Conservation (phyloP, 1,284 basidiomycete species). For the Papiliotrema laurentii region DNA sequence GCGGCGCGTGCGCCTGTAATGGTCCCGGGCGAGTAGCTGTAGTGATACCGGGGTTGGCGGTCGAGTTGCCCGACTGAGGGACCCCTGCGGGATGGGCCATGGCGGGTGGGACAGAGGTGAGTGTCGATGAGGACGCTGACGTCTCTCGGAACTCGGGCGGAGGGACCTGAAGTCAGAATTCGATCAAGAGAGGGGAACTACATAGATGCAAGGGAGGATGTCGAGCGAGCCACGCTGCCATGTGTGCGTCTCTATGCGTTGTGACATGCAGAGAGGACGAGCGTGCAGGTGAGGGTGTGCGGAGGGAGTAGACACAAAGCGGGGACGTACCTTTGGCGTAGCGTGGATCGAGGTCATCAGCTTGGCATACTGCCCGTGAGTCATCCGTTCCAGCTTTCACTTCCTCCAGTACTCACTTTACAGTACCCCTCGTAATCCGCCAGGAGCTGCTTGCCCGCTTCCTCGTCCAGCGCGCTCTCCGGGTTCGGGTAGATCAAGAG, state of each 20-base stretch:
- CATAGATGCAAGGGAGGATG: background rate
- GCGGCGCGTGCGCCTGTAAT: constrained; percentile 23
- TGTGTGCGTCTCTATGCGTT: background rate
- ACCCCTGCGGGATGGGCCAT: too few species aligned
- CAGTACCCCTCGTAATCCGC: constrained; percentile 85
- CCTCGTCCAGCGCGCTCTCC: constrained; percentile 90
- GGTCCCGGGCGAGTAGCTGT: constrained; percentile 20
- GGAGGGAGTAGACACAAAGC: background rate
- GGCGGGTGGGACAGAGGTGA: too few species aligned
- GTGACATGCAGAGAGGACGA: background rate
- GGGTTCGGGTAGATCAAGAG: constrained; percentile 94
- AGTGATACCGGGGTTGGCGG: constrained; percentile 1
- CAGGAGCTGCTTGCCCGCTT: constrained; percentile 82
- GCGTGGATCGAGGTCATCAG: constrained; percentile 42
- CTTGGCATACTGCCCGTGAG: constrained; percentile 23
- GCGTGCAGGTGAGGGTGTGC: background rate
- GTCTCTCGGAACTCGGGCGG: constrained; percentile 28
- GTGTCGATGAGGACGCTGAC: too few species aligned
- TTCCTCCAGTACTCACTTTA: constrained; percentile 43
- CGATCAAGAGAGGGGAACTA: constrained; percentile 5
- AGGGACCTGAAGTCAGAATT: constrained; percentile 17
- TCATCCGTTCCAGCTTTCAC: background rate
- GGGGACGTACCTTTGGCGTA: constrained; percentile 32
- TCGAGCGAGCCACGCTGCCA: background rate
- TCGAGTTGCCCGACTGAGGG: too few species aligned